Percentiles rank a stretch among this genome's conserved stretches.
Evolutionary conservation across 2,329 filamentous ascomycete species (phyloP).

Genomic region (Talaromyces sp.): DNA sequence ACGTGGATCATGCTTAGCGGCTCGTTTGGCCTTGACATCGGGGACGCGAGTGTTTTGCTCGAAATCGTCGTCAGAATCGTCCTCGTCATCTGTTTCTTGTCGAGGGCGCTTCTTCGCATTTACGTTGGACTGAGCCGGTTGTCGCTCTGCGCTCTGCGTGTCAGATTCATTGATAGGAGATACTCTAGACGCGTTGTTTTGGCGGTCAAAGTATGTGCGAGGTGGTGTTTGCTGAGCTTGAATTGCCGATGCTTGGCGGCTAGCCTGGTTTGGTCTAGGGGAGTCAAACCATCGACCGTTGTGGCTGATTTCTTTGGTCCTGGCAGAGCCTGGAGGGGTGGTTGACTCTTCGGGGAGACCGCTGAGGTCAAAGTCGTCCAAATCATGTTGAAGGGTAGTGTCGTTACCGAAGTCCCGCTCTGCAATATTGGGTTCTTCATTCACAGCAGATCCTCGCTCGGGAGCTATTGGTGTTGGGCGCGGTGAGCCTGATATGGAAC

Average conservation of each 20-base stretch:
- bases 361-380: slow-evolving; percentile 12
- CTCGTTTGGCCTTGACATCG: slow-evolving; percentile 37
- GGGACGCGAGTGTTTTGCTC: slow-evolving; percentile 41
- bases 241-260: not conserved
- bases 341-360: slow-evolving; percentile 10
- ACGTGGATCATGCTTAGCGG: slow-evolving; percentile 29
- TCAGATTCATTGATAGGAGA: slow-evolving; percentile 38
- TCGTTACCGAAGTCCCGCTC: not conserved
- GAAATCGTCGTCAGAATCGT: slow-evolving; percentile 50
- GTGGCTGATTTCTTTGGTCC: slow-evolving; percentile 22
- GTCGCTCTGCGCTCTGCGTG: slow-evolving; percentile 17
- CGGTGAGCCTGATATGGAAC: not conserved
- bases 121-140: slow-evolving; percentile 1
- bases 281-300: slow-evolving; percentile 2
- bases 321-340: slow-evolving; percentile 20
- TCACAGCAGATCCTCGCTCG: not conserved
- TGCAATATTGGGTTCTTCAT: not conserved
- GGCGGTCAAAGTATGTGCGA: slow-evolving; percentile 40
- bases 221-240: slow-evolving; percentile 6
- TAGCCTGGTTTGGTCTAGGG: not conserved
- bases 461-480: not conserved
- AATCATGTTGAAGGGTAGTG: not conserved
- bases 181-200: slow-evolving; percentile 35
- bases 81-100: slow-evolving; percentile 18
- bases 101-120: slow-evolving; percentile 21